phyloP scores from a whole-genome alignment of 2,329 filamentous ascomycete species.

The Tolypocladium album region DNA sequence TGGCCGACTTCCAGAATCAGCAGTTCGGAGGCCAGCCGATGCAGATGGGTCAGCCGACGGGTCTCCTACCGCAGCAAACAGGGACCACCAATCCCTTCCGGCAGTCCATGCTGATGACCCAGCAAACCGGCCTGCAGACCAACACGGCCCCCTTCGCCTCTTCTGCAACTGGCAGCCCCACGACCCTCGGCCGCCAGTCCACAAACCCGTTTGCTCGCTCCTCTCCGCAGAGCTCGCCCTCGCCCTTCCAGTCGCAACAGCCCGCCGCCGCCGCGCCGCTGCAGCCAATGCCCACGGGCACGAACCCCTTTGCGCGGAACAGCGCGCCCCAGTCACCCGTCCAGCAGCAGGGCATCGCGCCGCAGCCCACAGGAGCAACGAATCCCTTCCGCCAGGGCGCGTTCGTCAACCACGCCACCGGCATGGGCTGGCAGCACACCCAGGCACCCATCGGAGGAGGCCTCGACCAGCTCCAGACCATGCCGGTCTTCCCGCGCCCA shows the following conservation, averaged over 20 bases:
- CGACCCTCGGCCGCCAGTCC: slow-evolving; percentile 46
- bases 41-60: slow-evolving; percentile 27
- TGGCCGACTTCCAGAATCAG: slow-evolving; percentile 36
- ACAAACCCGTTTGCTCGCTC: slow-evolving; percentile 83
- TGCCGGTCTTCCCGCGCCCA: slow-evolving; percentile 79
- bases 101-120: slow-evolving; percentile 68
- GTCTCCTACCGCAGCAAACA: slow-evolving; percentile 31
- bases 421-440: slow-evolving; percentile 77
- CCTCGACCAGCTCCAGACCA: slow-evolving; percentile 66
- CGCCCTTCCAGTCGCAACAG: slow-evolving; percentile 14
- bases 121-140: slow-evolving; percentile 36
- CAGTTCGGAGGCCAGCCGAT: slow-evolving; percentile 12
- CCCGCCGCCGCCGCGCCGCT: slow-evolving; percentile 22
- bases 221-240: slow-evolving; percentile 26
- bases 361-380: slow-evolving; percentile 77
- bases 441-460: slow-evolving; percentile 72
- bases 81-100: slow-evolving; percentile 83
- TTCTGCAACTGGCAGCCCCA: slow-evolving; percentile 23
- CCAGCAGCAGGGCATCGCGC: slow-evolving; percentile 42
- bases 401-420: slow-evolving; percentile 82
- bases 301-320: slow-evolving; percentile 47
- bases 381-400: slow-evolving; percentile 91
- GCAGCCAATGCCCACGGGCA: slow-evolving; percentile 41
- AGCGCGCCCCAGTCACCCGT: slow-evolving; percentile 18
- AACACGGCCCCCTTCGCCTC: slow-evolving; percentile 22